Evolutionary conservation across 2,329 filamentous ascomycete genomes (phyloP), one percentile per base, ranked within the genome.

Genomic region (Lasiodiplodia sp.): DNA sequence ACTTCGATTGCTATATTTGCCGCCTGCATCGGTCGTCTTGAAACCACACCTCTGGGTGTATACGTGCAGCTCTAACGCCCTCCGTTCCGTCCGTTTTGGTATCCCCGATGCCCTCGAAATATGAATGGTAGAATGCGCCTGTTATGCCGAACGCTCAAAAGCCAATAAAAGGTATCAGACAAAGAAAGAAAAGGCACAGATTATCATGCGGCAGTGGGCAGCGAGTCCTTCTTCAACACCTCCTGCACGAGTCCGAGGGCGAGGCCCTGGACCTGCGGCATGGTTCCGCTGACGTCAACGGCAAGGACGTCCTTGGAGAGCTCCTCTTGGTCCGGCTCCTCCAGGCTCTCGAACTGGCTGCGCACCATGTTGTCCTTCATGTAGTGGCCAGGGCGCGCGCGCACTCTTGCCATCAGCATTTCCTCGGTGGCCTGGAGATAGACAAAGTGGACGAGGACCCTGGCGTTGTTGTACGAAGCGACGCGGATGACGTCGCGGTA

Each of bases 281-380:
- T 74, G 34, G 72, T 75, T 12, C 82, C 82, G 69, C 78, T 80
- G 14, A 84, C 83, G 71, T 85, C 83, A 58, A 85, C 78, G 25
- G 78, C 77, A 66, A 83, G 71, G 2, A 84, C 81, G 71, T 85
- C 83, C 71, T 77, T 78, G 12, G 78, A 83, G 71, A 86, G 83
- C 76, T 94, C 92, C 67, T 92, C 88, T 56, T 82, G 80, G 64
- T 85, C 85, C 0, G 96, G 96, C 71, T 91, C 89, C 82, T 99
- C 95, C n/a, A 99, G 86, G 65, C 89, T 91, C 71, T 90, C 88
- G 72, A 98, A 91, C 78, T 99, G 96, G 81, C 93, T 97, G 75
- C 92, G 90, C 10, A 99, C 94, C 95, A 99, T 98, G 75, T 89
- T 88, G 73, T 93, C 91, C 75, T 96, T 95, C 94, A 99, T 97